A percentile compares a stretch with the other conserved stretches of the same genome.
phyloP scores from a whole-genome alignment of 345 rosid genomes.

The Nasturtium officinale region DNA sequence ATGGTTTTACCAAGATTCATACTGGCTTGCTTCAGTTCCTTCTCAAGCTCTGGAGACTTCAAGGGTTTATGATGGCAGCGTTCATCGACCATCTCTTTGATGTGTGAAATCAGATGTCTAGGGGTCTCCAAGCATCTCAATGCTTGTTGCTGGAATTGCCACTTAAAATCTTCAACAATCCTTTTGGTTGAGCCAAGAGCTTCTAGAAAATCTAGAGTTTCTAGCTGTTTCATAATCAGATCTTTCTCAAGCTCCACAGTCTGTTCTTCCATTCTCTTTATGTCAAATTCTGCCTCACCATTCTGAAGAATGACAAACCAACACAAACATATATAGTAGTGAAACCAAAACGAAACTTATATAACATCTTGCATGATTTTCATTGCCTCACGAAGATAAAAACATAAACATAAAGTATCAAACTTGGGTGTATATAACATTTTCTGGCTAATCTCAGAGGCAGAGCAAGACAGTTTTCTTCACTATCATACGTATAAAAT shows the following conservation, averaged over 20 bases:
- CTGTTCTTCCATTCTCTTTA: slow-evolving; percentile 73
- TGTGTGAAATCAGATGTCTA: slow-evolving; percentile 39
- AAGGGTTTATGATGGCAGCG: slow-evolving; percentile 38
- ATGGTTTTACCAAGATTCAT: slow-evolving; percentile 81
- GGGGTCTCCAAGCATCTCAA: slow-evolving; percentile 48
- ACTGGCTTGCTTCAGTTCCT: slow-evolving; percentile 79
- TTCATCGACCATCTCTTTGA: slow-evolving; percentile 62
- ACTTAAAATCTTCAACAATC: slow-evolving; percentile 78
- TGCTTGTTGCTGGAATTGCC: slow-evolving; percentile 72
- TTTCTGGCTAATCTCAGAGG: slow-evolving; percentile 8
- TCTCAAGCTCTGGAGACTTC: slow-evolving; percentile 55
- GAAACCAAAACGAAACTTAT: background rate
- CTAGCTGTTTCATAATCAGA: slow-evolving; percentile 88
- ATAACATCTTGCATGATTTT: background rate
- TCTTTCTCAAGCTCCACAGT: slow-evolving; percentile 85
- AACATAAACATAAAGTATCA: slow-evolving; percentile 1
- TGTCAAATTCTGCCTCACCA: slow-evolving; percentile 60
- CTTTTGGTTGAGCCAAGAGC: slow-evolving; percentile 79
- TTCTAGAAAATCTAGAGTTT: slow-evolving; percentile 88
- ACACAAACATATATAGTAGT: background rate
- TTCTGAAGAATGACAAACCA: slow-evolving; percentile 35
- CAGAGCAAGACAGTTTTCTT: background rate
- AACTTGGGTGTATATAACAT: background rate
- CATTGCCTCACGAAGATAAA: background rate
- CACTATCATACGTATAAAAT: no score